Evolutionary conservation across 805 yeast species (phyloP), one percentile per base, ranked within the genome.

Genomic region (Yarrowia porcina): DNA sequence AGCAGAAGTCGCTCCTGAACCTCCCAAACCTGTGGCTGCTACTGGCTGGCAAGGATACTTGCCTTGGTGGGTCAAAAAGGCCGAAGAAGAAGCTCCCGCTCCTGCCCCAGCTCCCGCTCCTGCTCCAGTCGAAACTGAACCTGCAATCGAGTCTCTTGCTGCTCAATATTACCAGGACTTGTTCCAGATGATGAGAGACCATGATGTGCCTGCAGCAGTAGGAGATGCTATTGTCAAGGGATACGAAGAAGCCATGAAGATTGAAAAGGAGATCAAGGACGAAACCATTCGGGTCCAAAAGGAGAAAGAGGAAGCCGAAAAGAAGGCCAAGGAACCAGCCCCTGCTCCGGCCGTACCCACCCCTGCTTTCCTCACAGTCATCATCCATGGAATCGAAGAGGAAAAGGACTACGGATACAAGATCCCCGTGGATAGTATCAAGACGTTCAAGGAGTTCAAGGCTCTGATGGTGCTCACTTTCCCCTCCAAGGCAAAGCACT

Each of bases 341-440:
- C n/a, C 5, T 4, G 5, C 21, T 5, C 41, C 59, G 10, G 38
- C 7, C 0, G 12, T 7, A 5, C 5, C 2, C 25, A 35, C 59
- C 1, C 59, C 59, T 0, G 59, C 42, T 3, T 52, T 52, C 17
- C 42, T 52, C 35, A 35, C 42, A 4, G 44, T 52, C 44, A 13
- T 36, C 32, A 7, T 52, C 17, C 25, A 25, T 13, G 18, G 13
- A 11, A 23, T 17, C 5, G 59, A 52, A 8, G 44, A 52, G 5
- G 59, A 52, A 12, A 20, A 18, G 18, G 59, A 52, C 30, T 52
- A n/a, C 36, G 59, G 44, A 20, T 52, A 52, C 59, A 52, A 52
- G 44, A 25, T 52, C 25, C 59, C 59, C 18, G 23, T 52, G 18
- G 59, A 52, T 21, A 52, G 59, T 15, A 36, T 52, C 44, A 23